phyloP scores from a whole-genome alignment of 2,329 filamentous ascomycete species.

The Botryotinia convoluta region DNA sequence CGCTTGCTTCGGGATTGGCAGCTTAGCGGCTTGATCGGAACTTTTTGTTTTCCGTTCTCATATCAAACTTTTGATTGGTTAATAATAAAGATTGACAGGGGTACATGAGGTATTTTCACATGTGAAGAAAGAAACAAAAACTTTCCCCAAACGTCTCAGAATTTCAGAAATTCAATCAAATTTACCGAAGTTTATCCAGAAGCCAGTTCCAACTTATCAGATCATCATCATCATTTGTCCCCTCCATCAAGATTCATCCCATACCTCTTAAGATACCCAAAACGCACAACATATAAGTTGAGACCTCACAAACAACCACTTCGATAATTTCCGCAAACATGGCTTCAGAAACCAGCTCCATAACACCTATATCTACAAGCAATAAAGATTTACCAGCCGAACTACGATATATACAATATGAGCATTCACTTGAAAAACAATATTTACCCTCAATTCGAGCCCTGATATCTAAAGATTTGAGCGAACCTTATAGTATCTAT shows the following conservation, averaged over 20 bases:
- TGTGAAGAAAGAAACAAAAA: background rate
- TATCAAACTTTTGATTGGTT: background rate
- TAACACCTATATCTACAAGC: background rate
- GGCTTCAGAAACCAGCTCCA: conserved; percentile 19
- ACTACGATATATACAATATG: conserved; percentile 60
- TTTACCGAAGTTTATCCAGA: background rate
- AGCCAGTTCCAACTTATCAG: background rate
- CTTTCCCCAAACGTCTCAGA: background rate
- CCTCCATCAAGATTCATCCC: background rate
- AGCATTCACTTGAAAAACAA: conserved; percentile 57
- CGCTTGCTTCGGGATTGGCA: background rate
- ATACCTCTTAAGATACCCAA: background rate
- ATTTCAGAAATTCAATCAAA: background rate
- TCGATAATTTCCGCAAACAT: conserved; percentile 9
- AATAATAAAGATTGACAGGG: background rate
- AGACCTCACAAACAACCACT: background rate
- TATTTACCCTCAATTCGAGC: conserved; percentile 85
- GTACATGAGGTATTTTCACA: background rate
- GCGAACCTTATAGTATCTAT: conserved; percentile 98
- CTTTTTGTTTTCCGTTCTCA: background rate
- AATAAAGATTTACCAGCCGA: conserved; percentile 42
- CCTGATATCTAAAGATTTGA: conserved; percentile 92
- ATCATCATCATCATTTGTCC: background rate
- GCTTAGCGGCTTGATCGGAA: background rate
- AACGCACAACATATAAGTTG: background rate